Percentiles rank a stretch among this genome's conserved stretches.
phyloP scores from a whole-genome alignment of 2,329 filamentous ascomycete genomes.

The Claviceps arundinis region DNA sequence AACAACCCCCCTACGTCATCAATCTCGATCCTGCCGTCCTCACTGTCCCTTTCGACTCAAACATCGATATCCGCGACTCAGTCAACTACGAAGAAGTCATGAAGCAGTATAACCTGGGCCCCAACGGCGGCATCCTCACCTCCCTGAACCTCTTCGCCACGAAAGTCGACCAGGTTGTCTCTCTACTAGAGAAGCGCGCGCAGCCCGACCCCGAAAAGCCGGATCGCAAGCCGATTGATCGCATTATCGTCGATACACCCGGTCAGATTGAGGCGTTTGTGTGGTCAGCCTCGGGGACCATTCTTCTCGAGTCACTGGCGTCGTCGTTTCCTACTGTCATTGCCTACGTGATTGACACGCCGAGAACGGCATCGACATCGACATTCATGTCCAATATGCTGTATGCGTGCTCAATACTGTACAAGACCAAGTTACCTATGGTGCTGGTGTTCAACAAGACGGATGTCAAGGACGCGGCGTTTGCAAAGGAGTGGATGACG shows the following conservation, averaged over 20 bases:
- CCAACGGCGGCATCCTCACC: conserved; percentile 93
- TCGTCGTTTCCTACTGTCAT: conserved; percentile 94
- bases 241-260: conserved; percentile 88
- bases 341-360: conserved; percentile 95
- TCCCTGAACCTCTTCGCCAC: conserved; percentile 94
- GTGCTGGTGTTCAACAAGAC: conserved; percentile 99
- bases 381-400: conserved; percentile 99
- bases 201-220: conserved; percentile 47
- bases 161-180: conserved; percentile 91
- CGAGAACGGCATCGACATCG: conserved; percentile 78
- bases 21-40: conserved; percentile 94
- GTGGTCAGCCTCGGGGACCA: conserved; percentile 91
- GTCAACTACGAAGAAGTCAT: conserved; percentile 99
- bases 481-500: conserved; percentile 98
- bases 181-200: conserved; percentile 78
- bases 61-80: conserved; percentile 97
- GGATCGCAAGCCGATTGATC: conserved; percentile 52
- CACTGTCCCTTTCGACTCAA: conserved; percentile 86
- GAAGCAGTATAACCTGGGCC: conserved; percentile 96
- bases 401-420: conserved; percentile 94
- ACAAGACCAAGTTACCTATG: conserved; percentile 98
- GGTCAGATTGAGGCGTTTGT: conserved; percentile 99
- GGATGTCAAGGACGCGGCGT: conserved; percentile 79
- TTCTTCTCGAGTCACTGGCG: conserved; percentile 82
- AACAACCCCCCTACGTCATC: conserved; percentile 80